Base-by-base conservation (phyloP, 139 green algal genomes). In the Pycnococcus provasolii region DNA sequence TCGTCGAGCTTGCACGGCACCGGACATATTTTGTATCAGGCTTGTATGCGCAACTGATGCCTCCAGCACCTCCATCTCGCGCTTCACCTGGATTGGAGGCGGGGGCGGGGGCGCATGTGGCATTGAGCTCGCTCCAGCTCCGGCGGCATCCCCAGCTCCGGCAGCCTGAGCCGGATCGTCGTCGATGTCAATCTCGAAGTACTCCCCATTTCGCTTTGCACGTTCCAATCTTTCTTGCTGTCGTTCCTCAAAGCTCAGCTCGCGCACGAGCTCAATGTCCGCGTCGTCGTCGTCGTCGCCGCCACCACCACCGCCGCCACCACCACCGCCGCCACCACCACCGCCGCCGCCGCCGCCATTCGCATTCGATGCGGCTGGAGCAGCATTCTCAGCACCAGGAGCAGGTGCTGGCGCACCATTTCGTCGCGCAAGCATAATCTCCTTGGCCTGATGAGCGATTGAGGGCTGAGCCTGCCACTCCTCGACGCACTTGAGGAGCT, bases 221-320 rank as follows among this genome's bases (percentile, higher is more conserved):
- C 8, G 37, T 4, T 68, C 42, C 3, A 68, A 39, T 2, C 70
- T 42, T 58, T 84, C 69, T 72, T 53, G 52, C 55, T 83, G 47
- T 13, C 71, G 57, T 40, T 76, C 58, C n/a, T 82, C 75, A 7
- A 82, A 13, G 4, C 59, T 53, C 44, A 72, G 45, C 60, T 87
- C 79, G 1, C 37, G 63, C 15, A 65, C 72, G 1, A 79, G 39
- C 57, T 70, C 48, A 0, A 79, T 41, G 6, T 64, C 71, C 3
- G 79, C 74, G 61, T 4, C 61, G 43, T 54, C 61, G 0, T 8
- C 26, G 26, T 26, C 26, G 26, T 26, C 26, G 26, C 26, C 26
- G 0, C 26, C 26, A 26, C 26, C 26, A 26, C 26, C 26, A 26
- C 26, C 26, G 0, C 26, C 26, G 26, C 26, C 26, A 26, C 26